phyloP scores from a whole-genome alignment of 495 filamentous ascomycete genomes.

The Geoglossum glabrum region DNA sequence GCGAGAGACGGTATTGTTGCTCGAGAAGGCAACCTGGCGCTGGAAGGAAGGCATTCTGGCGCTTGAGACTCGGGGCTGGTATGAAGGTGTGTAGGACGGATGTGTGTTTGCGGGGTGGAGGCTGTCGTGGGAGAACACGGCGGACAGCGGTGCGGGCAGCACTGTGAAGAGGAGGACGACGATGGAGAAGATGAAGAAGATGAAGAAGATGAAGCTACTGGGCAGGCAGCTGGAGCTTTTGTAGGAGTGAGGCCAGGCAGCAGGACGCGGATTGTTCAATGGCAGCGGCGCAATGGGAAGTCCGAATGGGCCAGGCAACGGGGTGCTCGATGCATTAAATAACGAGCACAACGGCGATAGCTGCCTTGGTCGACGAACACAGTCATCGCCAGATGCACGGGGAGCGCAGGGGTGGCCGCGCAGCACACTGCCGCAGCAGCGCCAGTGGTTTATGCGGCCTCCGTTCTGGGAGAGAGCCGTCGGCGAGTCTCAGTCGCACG shows the following conservation, averaged over 20 bases:
- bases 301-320: background rate
- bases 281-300: background rate
- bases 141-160: background rate
- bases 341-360: no score
- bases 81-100: background rate
- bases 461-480: no score
- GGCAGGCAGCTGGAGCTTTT: background rate
- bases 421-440: no score
- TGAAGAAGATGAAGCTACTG: background rate
- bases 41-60: constrained; percentile 6
- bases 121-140: background rate
- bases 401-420: no score
- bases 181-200: background rate
- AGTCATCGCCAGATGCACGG: no score
- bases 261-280: background rate
- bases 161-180: background rate
- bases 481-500: no score
- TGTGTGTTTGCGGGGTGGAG: background rate
- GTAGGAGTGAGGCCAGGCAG: background rate
- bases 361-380: no score
- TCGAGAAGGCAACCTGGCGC: constrained; percentile 1
- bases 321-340: no score
- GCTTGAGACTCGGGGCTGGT: background rate
- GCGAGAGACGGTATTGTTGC: constrained; percentile 13
- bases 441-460: no score